Percentiles rank a stretch among this genome's conserved stretches.
phyloP scores from a whole-genome alignment of 2,329 filamentous ascomycete species.

The Neonectria ditissima region DNA sequence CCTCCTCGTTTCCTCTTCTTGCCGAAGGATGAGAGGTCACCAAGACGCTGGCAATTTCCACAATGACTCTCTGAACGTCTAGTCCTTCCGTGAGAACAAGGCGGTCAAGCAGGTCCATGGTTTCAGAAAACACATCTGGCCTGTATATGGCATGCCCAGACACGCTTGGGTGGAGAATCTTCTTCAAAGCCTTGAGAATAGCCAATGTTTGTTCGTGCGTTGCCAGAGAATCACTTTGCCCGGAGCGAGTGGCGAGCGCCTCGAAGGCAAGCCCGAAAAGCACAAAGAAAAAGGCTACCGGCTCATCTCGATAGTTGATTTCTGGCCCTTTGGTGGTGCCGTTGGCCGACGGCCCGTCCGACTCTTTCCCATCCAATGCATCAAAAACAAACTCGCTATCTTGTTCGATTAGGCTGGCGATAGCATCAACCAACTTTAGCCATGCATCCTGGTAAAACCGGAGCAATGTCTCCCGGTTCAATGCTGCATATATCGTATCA shows the following conservation, averaged over 20 bases:
- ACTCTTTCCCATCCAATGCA: slow-evolving; percentile 87
- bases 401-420: slow-evolving; percentile 96
- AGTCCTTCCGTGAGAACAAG: slow-evolving; percentile 91
- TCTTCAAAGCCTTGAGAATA: slow-evolving; percentile 91
- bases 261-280: slow-evolving; percentile 97
- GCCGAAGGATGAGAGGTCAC: slow-evolving; percentile 94
- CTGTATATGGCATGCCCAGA: slow-evolving; percentile 97
- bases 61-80: slow-evolving; percentile 90
- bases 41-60: slow-evolving; percentile 90
- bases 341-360: slow-evolving; percentile 59
- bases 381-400: slow-evolving; percentile 98
- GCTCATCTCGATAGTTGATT: slow-evolving; percentile 98
- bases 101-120: slow-evolving; percentile 93
- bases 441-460: slow-evolving; percentile 98
- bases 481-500: slow-evolving; percentile 92
- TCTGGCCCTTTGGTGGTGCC: slow-evolving; percentile 74
- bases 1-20: slow-evolving; percentile 65
- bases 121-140: slow-evolving; percentile 95
- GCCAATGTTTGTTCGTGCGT: slow-evolving; percentile 85
- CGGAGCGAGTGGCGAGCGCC: slow-evolving; percentile 84
- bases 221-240: slow-evolving; percentile 64
- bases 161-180: slow-evolving; percentile 93
- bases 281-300: slow-evolving; percentile 98
- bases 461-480: slow-evolving; percentile 93
- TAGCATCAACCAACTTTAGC: slow-evolving; percentile 96